Percentiles rank a stretch among this genome's conserved stretches.
phyloP scores from a whole-genome alignment of 441 rosid genomes.

The Capsella rubella region DNA sequence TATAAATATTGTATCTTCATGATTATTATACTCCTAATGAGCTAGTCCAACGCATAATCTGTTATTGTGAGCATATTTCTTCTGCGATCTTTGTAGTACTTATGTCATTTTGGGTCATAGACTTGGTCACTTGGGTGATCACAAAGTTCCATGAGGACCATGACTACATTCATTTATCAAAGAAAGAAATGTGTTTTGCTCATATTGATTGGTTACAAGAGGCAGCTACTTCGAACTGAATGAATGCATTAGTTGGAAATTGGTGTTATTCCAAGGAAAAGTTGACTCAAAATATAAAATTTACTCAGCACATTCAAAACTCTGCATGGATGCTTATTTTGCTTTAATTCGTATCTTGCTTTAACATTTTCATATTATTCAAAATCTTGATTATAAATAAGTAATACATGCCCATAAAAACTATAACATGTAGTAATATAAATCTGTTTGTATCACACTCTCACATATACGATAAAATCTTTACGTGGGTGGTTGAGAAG shows the following conservation, averaged over 20 bases:
- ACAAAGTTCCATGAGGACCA: not conserved
- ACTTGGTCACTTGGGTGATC: not conserved
- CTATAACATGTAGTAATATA: too few species aligned
- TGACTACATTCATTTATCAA: not conserved
- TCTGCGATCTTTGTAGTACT: not conserved
- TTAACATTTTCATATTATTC: too few species aligned
- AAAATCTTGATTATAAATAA: too few species aligned
- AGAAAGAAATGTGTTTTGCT: not conserved
- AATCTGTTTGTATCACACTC: too few species aligned
- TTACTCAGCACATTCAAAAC: too few species aligned
- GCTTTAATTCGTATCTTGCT: too few species aligned
- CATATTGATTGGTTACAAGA: not conserved
- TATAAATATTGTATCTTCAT: constrained; percentile 1
- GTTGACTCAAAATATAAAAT: too few species aligned
- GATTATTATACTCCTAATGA: constrained; percentile 21
- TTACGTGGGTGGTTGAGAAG: constrained; percentile 6
- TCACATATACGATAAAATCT: not conserved
- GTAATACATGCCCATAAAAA: too few species aligned
- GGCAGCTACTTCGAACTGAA: not conserved
- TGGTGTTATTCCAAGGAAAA: too few species aligned
- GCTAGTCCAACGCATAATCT: not conserved
- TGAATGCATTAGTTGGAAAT: not conserved
- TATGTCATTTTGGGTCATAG: not conserved
- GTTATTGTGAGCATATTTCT: not conserved
- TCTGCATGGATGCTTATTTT: too few species aligned